A percentile compares a stretch with the other conserved stretches of the same genome.
These are phyloP conservation scores for Aspergillus eucalypticola DNA, from an alignment of 2,329 filamentous ascomycete species.

Conservation along the genomic window DNA sequence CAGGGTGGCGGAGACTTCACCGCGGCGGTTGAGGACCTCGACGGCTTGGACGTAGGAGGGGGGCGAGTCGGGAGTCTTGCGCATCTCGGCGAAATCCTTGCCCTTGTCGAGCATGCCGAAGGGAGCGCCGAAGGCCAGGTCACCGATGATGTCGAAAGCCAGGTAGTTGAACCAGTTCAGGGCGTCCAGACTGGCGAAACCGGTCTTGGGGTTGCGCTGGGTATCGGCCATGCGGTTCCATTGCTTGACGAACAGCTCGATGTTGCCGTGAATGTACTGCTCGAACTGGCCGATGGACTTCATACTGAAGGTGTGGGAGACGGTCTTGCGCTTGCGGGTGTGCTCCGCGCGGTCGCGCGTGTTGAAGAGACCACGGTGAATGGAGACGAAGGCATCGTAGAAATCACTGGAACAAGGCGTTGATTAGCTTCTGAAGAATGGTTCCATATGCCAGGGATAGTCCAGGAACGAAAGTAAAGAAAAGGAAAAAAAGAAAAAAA, in stretches of 20 bases:
- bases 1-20: slow-evolving; percentile 79
- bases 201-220: slow-evolving; percentile 49
- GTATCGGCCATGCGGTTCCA: slow-evolving; percentile 66
- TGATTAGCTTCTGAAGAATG: background rate
- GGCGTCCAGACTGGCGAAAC: slow-evolving; percentile 67
- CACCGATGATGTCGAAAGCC: slow-evolving; percentile 62
- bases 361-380: slow-evolving; percentile 83
- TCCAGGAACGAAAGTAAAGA: no score
- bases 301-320: slow-evolving; percentile 81
- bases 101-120: slow-evolving; percentile 82
- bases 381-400: slow-evolving; percentile 89
- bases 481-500: no score
- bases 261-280: slow-evolving; percentile 80
- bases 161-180: slow-evolving; percentile 78
- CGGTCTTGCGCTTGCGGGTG: slow-evolving; percentile 82
- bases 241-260: slow-evolving; percentile 70
- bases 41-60: slow-evolving; percentile 75
- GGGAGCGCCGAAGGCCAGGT: slow-evolving; percentile 69
- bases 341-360: slow-evolving; percentile 80
- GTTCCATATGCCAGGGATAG: background rate
- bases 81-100: slow-evolving; percentile 73
- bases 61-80: slow-evolving; percentile 59
- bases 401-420: slow-evolving; percentile 61
- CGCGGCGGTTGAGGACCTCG: slow-evolving; percentile 82
- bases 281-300: slow-evolving; percentile 84